phyloP scores from a whole-genome alignment of 176 grass and related monocot genomes.

The Ensete ventricosum region DNA sequence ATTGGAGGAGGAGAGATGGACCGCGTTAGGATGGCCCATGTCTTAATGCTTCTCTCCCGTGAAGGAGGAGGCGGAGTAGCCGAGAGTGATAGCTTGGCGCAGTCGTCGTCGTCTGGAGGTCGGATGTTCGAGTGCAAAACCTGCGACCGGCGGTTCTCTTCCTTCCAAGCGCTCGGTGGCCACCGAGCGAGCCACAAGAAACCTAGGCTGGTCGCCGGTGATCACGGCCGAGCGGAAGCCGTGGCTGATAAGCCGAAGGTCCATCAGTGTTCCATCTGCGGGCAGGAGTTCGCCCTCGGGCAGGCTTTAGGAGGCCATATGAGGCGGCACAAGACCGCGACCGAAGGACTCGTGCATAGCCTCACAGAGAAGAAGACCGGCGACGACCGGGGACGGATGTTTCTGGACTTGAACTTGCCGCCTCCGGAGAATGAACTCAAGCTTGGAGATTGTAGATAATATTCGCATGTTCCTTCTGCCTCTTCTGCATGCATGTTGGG shows the following conservation, averaged over 20 bases:
- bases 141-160: slow-evolving; percentile 62
- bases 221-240: background rate
- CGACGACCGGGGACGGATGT: slow-evolving; percentile 26
- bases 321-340: slow-evolving; percentile 52
- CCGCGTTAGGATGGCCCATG: slow-evolving; percentile 39
- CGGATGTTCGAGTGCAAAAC: slow-evolving; percentile 96
- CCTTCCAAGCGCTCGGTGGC: slow-evolving; percentile 90
- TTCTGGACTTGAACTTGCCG: slow-evolving; percentile 68
- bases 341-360: slow-evolving; percentile 3
- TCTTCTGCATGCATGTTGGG: too few relatives aligned
- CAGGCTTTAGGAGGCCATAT: slow-evolving; percentile 92
- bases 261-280: slow-evolving; percentile 75
- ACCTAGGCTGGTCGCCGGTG: background rate
- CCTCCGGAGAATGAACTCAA: slow-evolving; percentile 51
- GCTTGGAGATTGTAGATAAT: background rate
- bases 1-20: slow-evolving; percentile 17
- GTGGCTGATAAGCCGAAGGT: slow-evolving; percentile 30
- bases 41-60: slow-evolving; percentile 60
- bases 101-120: slow-evolving; percentile 9
- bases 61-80: background rate
- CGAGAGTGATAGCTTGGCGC: background rate
- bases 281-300: slow-evolving; percentile 68
- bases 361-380: slow-evolving; percentile 8
- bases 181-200: slow-evolving; percentile 90
- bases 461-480: too few relatives aligned